Evolutionary conservation across 176 grass and related monocot genomes (phyloP), one percentile per base, ranked within the genome.

Genomic region (Urochloa ruziziensis): DNA sequence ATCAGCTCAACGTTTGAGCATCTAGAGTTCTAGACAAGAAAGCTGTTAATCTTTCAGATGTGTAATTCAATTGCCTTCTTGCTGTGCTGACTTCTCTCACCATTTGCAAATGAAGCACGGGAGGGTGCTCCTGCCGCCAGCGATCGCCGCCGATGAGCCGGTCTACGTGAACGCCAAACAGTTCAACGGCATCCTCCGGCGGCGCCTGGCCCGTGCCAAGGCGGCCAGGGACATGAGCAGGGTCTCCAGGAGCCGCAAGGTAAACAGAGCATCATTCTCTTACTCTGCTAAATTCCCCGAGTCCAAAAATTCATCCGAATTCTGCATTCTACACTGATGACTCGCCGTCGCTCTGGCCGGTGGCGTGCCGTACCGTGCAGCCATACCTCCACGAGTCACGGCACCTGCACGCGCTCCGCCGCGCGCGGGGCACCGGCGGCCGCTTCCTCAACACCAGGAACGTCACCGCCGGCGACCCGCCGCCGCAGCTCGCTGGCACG

Each of bases 101-200:
- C 36, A 29, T 51, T 35, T 34, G 7, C 33, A 29, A 43, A 54
- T 15, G 65, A 77, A 91, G 92, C 71, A 87, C 30, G 84, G 73
- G 3, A 73, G 82, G 47, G 80, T 89, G 72, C 87, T 87, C 74
- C 83, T 91, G 44, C 87, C 82, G 34, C 80, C 80, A 46, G 88
- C 64, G 52, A 75, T 84, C 28, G 56, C 65, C 19, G 28, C 83
- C 23, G 80, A 83, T 0, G 90, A 74, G 40, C 82, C 90, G 34
- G 53, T 95, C 24, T 92, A 83, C 77, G 90, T 95, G 73, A 95
- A 92, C 47, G 74, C 93, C 35, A 95, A 90, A 63, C 93, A 95
- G 67, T 86, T 95, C 74, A 75, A 95, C 40, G 93, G 89, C 30
- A 92, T 95, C 79, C 78, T 95, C 44, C 82, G 90, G 49, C 82